phyloP scores from a whole-genome alignment of 768 basidiomycete species.

The Lyophyllum decastes region DNA sequence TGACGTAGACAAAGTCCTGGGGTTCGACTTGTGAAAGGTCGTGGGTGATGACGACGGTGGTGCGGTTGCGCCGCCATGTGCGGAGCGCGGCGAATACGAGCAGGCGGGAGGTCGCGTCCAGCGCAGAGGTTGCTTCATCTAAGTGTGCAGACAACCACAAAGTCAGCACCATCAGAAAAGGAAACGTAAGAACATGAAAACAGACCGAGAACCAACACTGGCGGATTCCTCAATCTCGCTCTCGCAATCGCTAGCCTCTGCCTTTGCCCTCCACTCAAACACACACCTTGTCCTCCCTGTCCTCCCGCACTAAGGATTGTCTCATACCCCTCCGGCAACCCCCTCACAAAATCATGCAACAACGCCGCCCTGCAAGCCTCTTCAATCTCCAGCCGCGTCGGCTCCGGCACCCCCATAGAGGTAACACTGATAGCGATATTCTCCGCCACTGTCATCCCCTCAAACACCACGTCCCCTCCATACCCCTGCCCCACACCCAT shows the following conservation, averaged over 20 bases:
- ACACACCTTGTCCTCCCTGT: constrained; percentile 41
- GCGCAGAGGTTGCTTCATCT: constrained; percentile 83
- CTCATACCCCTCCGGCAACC: constrained; percentile 88
- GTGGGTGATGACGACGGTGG: constrained; percentile 94
- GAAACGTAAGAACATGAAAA: too few species aligned
- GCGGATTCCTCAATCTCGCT: constrained; percentile 82
- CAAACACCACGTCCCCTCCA: constrained; percentile 67
- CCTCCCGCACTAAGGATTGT: constrained; percentile 73
- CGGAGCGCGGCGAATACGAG: constrained; percentile 77
- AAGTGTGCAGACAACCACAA: constrained; percentile 9
- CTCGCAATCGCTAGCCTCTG: constrained; percentile 90
- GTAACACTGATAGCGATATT: constrained; percentile 76
- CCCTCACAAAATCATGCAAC: constrained; percentile 83
- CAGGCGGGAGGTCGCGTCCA: constrained; percentile 85
- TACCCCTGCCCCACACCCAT: constrained; percentile 73
- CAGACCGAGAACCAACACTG: constrained; percentile 88
- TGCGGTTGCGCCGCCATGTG: constrained; percentile 73
- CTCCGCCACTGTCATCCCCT: constrained; percentile 79
- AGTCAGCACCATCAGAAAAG: too few species aligned
- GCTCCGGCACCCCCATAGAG: constrained; percentile 46
- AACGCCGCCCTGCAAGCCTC: constrained; percentile 83
- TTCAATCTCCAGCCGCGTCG: constrained; percentile 69
- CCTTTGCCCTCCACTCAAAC: constrained; percentile 88
- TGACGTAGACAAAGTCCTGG: constrained; percentile 89
- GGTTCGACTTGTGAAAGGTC: constrained; percentile 81